Conservation (phyloP, 2,329 filamentous ascomycete species). For the Bipolaris bicolor region DNA sequence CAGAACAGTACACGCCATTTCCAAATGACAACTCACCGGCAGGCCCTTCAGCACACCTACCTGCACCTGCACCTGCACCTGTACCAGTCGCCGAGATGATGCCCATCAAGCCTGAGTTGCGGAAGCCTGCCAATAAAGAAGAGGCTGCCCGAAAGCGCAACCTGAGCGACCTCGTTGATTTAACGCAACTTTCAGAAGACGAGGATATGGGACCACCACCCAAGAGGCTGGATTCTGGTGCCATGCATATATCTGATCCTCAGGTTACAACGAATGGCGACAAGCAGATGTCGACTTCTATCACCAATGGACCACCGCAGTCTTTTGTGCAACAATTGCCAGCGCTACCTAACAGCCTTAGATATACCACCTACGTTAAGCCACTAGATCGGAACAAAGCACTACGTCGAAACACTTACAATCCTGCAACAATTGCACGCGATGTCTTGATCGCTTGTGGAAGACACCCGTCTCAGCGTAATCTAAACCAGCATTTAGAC, state of each 20-base stretch:
- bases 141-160: constrained; percentile 62
- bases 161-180: constrained; percentile 61
- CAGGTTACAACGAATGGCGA: constrained; percentile 23
- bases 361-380: constrained; percentile 48
- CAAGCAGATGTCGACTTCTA: constrained; percentile 19
- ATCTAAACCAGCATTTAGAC: constrained; percentile 66
- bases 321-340: constrained; percentile 11
- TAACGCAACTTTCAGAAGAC: constrained; percentile 57
- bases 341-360: constrained; percentile 23
- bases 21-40: constrained; percentile 20
- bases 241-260: constrained; percentile 16
- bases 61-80: constrained; percentile 12
- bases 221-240: constrained; percentile 35
- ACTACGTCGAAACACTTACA: constrained; percentile 60
- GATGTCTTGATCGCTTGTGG: constrained; percentile 68
- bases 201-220: constrained; percentile 47
- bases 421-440: constrained; percentile 66
- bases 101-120: constrained; percentile 34
- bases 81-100: constrained; percentile 43
- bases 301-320: constrained; percentile 20
- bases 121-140: constrained; percentile 56
- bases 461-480: constrained; percentile 64
- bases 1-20: constrained; percentile 23
- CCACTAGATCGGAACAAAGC: constrained; percentile 56
- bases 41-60: constrained; percentile 27